A percentile compares a stretch with the other conserved stretches of the same genome.
phyloP scores from a whole-genome alignment of 352 stramenopile genomes.

The Globisporangium nagaii region DNA sequence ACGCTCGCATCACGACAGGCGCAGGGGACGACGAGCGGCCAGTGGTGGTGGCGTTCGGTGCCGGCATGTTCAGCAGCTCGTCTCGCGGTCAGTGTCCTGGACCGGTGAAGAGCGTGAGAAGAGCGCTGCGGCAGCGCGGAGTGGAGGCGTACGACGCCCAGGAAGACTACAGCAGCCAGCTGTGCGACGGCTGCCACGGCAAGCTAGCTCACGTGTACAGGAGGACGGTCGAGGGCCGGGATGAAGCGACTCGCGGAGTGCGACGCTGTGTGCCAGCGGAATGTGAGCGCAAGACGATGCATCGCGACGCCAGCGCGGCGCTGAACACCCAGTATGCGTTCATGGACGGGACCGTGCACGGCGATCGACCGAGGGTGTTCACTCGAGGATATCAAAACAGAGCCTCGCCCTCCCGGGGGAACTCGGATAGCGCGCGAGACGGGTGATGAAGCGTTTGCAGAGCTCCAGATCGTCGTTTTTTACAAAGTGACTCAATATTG shows the following conservation, averaged over 20 bases:
- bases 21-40: neutral
- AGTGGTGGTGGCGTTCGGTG: neutral
- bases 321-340: neutral
- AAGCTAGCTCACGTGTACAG: no score
- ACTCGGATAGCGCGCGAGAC: no score
- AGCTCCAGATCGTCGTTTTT: no score
- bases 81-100: neutral
- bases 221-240: no score
- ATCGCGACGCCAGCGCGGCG: neutral
- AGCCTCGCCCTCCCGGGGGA: no score
- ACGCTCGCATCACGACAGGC: neutral
- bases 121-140: neutral
- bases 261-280: neutral
- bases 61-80: neutral
- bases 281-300: neutral
- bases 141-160: neutral
- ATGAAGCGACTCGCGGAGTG: neutral
- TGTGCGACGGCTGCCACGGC: no score
- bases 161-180: no score
- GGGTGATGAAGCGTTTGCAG: no score
- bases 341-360: neutral
- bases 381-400: neutral
- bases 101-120: neutral
- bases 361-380: neutral
- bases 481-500: no score